These are phyloP conservation scores for Pythium phragmiticola DNA, from an alignment of 352 stramenopile genomes.

Conservation along the genomic window DNA sequence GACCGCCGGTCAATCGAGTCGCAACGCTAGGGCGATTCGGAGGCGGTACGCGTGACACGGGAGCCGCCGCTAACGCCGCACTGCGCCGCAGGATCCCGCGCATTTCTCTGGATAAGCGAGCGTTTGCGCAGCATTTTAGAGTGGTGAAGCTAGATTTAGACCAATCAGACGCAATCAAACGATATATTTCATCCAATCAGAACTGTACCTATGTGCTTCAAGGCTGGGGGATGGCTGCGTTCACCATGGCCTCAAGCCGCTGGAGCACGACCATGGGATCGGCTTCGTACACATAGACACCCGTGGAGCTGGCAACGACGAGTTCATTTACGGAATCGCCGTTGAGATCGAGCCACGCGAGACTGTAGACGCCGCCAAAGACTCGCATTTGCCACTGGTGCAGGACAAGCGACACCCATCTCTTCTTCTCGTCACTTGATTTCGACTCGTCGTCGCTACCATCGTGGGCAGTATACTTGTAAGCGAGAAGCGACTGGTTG, in stretches of 20 bases:
- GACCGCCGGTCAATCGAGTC: not conserved
- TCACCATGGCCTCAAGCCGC: conserved; percentile 28
- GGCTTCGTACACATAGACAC: conserved; percentile 65
- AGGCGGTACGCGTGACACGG: not conserved
- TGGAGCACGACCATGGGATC: conserved; percentile 33
- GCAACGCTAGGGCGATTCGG: not conserved
- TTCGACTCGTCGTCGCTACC: not conserved
- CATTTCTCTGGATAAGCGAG: conserved; percentile 9
- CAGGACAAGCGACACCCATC: conserved; percentile 35
- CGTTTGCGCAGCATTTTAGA: not conserved
- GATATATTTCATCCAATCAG: conserved; percentile 15
- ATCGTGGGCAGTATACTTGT: conserved; percentile 29
- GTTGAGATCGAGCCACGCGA: conserved; percentile 69
- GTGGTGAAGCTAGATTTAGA: not conserved
- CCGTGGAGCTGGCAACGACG: conserved; percentile 60
- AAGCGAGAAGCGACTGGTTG: conserved; percentile 52
- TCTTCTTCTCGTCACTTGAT: not conserved
- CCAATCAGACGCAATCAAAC: conserved; percentile 13
- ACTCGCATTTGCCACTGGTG: conserved; percentile 47
- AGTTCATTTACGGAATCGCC: conserved; percentile 61
- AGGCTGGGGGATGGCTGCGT: not conserved
- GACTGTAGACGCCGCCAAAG: conserved; percentile 72
- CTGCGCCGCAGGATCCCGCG: conserved; percentile 1
- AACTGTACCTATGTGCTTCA: not conserved
- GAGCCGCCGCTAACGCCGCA: not conserved